Percentiles rank a stretch among this genome's conserved stretches.
phyloP scores from a whole-genome alignment of 192 early-diverging fungal species.

The Spizellomyces punctatus region DNA sequence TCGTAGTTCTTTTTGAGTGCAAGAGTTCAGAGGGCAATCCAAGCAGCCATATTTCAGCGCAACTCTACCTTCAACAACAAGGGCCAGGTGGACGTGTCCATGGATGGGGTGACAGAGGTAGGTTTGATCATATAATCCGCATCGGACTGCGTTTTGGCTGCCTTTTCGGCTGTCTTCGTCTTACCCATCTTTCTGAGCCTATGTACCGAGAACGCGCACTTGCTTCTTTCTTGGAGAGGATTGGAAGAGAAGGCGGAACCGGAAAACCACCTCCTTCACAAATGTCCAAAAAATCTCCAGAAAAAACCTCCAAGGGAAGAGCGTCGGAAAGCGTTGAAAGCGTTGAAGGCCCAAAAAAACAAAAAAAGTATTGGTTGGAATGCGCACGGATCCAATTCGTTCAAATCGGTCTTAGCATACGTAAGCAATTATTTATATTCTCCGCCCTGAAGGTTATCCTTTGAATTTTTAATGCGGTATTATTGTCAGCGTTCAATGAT shows the following conservation, averaged over 20 bases:
- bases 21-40: not conserved
- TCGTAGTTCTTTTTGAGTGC: constrained; percentile 76
- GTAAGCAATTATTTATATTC: too few species aligned
- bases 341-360: not conserved
- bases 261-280: not conserved
- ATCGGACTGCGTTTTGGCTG: not conserved
- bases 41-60: not conserved
- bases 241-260: not conserved
- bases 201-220: not conserved
- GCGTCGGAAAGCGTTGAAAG: not conserved
- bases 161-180: constrained; percentile 1
- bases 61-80: constrained; percentile 77
- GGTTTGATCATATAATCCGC: constrained; percentile 80
- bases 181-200: constrained; percentile 19
- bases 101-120: constrained; percentile 66
- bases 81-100: constrained; percentile 96
- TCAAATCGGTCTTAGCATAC: too few species aligned
- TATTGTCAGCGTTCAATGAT: too few species aligned
- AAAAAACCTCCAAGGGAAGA: not conserved
- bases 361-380: not conserved
- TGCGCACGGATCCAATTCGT: too few species aligned
- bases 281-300: constrained; percentile 2
- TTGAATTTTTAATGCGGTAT: too few species aligned
- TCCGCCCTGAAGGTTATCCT: too few species aligned
- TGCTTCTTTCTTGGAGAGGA: not conserved